Base-by-base conservation (phyloP, 768 basidiomycete genomes). In the Coprinopsis cinerea region DNA sequence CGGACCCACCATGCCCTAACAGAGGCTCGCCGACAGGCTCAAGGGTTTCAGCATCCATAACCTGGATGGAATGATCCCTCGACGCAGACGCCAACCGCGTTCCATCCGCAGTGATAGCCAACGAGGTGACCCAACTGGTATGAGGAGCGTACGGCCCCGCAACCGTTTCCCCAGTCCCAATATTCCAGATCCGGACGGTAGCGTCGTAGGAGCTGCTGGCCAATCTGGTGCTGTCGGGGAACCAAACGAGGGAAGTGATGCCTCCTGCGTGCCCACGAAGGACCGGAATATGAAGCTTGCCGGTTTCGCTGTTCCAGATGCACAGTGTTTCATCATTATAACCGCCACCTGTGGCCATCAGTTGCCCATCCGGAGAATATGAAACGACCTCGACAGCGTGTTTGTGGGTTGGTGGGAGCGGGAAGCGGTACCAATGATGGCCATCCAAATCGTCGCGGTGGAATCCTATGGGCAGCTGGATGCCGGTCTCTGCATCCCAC, bases 151-250 rank as follows among this genome's bases (percentile, higher is more conserved):
- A 23, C 15, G 56, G 51, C 15, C 48, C 43, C n/a, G 48, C 40
- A 2, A 53, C 20, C 13, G 28, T 28, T 15, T 51, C 42, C 18
- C 53, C 55, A 35, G 48, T 50, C 4, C 44, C 44, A 2, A 42
- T 53, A 53, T 65, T 53, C 64, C 66, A 67, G 2, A 65, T 44
- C 22, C 59, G 45, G 18, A 66, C 49, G 0, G 58, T 61, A 10
- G 47, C 23, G 43, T 64, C 63, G 37, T 52, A 34, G 3, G 64
- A 61, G 14, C 59, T 55, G 4, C 60, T 64, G 1, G 53, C 51
- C 24, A 66, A 34, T 23, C 43, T 41, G 7, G 41, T 40, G 11
- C 58, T 56, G 47, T 62, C 55, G 1, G 54, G 49, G 5, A 55
- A 58, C 41, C 52, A 63, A 2, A 28, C 55, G 17, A 61, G 47